Percentiles rank a stretch among this genome's conserved stretches.
These are phyloP conservation scores for Crepidotus variabilis DNA, from an alignment of 768 basidiomycete genomes.

Conservation along the genomic window DNA sequence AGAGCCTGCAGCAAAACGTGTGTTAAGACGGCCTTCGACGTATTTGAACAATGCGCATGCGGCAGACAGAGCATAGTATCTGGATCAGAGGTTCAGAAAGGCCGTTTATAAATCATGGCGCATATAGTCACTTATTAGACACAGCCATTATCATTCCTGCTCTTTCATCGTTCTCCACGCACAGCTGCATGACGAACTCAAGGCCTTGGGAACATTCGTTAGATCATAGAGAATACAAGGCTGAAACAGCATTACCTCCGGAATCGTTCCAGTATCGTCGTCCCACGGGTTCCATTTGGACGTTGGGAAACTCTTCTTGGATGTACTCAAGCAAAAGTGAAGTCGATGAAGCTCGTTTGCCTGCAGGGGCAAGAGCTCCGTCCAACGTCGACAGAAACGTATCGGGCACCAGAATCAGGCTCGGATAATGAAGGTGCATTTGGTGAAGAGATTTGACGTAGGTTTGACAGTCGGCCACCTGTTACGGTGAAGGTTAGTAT, in stretches of 20 bases:
- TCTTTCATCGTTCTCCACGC: constrained; percentile 77
- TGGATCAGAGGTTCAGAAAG: constrained; percentile 23
- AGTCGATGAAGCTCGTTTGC: constrained; percentile 40
- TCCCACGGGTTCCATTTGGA: constrained; percentile 64
- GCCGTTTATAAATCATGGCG: constrained; percentile 3
- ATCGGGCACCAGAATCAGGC: constrained; percentile 75
- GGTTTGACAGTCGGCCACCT: constrained; percentile 86
- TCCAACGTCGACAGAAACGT: constrained; percentile 68
- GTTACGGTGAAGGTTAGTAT: constrained; percentile 1
- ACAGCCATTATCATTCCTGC: constrained; percentile 76
- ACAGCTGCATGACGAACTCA: constrained; percentile 74
- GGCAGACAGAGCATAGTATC: constrained; percentile 88
- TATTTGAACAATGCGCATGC: constrained; percentile 86
- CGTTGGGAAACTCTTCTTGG: constrained; percentile 66
- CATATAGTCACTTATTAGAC: constrained; percentile 67
- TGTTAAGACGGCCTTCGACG: constrained; percentile 65
- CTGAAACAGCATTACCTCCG: constrained; percentile 45
- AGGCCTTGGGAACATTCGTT: constrained; percentile 44
- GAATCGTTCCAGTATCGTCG: constrained; percentile 86
- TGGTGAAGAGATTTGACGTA: constrained; percentile 88
- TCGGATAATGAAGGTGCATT: constrained; percentile 73
- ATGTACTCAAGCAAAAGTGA: constrained; percentile 73
- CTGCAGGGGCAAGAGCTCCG: constrained; percentile 36
- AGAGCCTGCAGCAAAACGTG: constrained; percentile 65
- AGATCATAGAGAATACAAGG: background rate